A percentile compares a stretch with the other conserved stretches of the same genome.
Evolutionary conservation across 2,329 filamentous ascomycete genomes (phyloP).

Genomic region (Exophiala viscosa): DNA sequence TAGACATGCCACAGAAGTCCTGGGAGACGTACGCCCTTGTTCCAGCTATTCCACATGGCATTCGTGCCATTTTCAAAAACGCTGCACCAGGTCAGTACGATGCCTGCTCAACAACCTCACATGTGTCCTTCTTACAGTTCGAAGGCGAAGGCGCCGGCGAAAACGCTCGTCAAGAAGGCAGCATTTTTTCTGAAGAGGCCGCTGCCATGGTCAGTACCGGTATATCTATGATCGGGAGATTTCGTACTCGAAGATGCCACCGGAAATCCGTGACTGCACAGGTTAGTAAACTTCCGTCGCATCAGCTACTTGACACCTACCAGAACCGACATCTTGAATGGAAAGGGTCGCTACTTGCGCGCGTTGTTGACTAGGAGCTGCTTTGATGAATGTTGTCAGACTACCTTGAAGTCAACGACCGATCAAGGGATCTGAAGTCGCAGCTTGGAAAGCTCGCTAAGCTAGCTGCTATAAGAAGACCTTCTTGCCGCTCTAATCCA

Average conservation of each 20-base stretch:
- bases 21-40: constrained; percentile 73
- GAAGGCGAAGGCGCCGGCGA: constrained; percentile 81
- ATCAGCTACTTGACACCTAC: constrained; percentile 42
- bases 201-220: constrained; percentile 48
- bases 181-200: constrained; percentile 80
- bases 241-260: constrained; percentile 58
- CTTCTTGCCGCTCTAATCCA: no score
- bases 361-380: no score
- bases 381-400: no score
- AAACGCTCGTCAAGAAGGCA: constrained; percentile 82
- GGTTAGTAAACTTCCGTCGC: background rate
- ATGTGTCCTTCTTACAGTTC: constrained; percentile 69
- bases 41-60: constrained; percentile 78
- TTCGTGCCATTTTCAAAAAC: constrained; percentile 78
- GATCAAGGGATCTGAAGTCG: no score
- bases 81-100: constrained; percentile 46
- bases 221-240: constrained; percentile 29
- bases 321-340: constrained; percentile 31
- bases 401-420: no score
- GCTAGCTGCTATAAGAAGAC: no score
- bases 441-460: no score
- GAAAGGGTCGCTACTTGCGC: no score
- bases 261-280: constrained; percentile 44
- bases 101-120: background rate
- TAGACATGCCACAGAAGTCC: background rate